A percentile compares a stretch with the other conserved stretches of the same genome.
Evolutionary conservation across 2,329 filamentous ascomycete genomes (phyloP).

Genomic region (Samsoniella hepiali): DNA sequence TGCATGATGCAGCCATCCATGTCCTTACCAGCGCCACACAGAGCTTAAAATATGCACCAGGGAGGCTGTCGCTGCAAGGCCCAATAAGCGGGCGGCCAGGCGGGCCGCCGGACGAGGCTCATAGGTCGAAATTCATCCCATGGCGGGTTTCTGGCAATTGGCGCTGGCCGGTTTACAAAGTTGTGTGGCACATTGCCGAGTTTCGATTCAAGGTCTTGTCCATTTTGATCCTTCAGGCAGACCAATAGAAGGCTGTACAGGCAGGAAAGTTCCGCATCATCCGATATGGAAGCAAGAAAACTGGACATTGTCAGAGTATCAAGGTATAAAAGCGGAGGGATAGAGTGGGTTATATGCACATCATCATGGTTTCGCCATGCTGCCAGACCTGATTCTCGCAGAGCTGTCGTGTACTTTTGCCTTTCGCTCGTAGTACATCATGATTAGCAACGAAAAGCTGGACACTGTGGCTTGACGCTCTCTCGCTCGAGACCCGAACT

Average conservation of each 20-base stretch:
- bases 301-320: background rate
- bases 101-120: background rate
- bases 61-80: background rate
- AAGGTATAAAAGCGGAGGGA: constrained; percentile 1
- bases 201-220: background rate
- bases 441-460: background rate
- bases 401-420: background rate
- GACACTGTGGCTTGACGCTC: background rate
- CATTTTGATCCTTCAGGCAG: background rate
- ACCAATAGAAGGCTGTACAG: background rate
- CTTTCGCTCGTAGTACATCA: background rate
- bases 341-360: background rate
- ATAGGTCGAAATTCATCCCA: background rate
- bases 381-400: background rate
- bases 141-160: background rate
- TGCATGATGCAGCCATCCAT: constrained; percentile 7
- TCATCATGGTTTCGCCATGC: background rate
- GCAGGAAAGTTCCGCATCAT: background rate
- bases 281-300: background rate
- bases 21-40: constrained; percentile 9
- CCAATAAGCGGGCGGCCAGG: background rate
- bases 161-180: background rate
- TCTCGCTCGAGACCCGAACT: background rate
- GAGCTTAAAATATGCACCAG: constrained; percentile 8
- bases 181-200: too few species aligned